phyloP scores from a whole-genome alignment of 352 stramenopile genomes.

The Peronospora tabacina region DNA sequence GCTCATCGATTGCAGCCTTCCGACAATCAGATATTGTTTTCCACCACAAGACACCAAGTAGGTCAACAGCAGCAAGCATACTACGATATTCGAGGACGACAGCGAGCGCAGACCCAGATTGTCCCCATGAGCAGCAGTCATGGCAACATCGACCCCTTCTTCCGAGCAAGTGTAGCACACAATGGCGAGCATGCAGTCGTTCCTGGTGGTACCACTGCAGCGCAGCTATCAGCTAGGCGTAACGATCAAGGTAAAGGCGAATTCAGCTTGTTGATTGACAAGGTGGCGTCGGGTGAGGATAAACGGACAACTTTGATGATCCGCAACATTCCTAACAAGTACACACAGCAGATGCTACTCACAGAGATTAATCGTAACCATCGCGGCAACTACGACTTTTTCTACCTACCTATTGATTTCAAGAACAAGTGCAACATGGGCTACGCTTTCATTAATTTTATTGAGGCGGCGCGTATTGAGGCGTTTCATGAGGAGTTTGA shows the following conservation, averaged over 20 bases:
- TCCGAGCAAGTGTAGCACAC: slow-evolving; percentile 10
- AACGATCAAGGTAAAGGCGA: slow-evolving; percentile 63
- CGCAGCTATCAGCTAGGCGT: slow-evolving; percentile 25
- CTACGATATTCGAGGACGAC: slow-evolving; percentile 20
- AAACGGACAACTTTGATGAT: slow-evolving; percentile 98
- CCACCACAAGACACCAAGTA: slow-evolving; percentile 18
- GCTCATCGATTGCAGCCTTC: slow-evolving; percentile 22
- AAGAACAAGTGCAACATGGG: slow-evolving; percentile 99
- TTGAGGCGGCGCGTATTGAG: slow-evolving; percentile 76
- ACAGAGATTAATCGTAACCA: slow-evolving; percentile 92
- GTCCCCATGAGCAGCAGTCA: slow-evolving; percentile 21
- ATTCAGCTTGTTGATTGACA: slow-evolving; percentile 71
- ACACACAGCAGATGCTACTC: slow-evolving; percentile 98
- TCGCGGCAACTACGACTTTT: slow-evolving; percentile 95
- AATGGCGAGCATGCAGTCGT: slow-evolving; percentile 6
- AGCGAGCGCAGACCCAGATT: slow-evolving; percentile 21
- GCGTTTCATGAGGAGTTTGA: slow-evolving; percentile 83
- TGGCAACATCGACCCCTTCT: slow-evolving; percentile 20
- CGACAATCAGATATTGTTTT: slow-evolving; percentile 20
- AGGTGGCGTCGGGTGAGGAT: slow-evolving; percentile 84
- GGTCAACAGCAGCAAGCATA: slow-evolving; percentile 26
- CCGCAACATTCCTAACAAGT: slow-evolving; percentile 99
- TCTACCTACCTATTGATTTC: slow-evolving; percentile 99
- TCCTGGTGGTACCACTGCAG: slow-evolving; percentile 9
- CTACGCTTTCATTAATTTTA: slow-evolving; percentile 99